These are phyloP conservation scores for Phytophthora agathidicida DNA, from an alignment of 352 stramenopile genomes.

Conservation along the genomic window DNA sequence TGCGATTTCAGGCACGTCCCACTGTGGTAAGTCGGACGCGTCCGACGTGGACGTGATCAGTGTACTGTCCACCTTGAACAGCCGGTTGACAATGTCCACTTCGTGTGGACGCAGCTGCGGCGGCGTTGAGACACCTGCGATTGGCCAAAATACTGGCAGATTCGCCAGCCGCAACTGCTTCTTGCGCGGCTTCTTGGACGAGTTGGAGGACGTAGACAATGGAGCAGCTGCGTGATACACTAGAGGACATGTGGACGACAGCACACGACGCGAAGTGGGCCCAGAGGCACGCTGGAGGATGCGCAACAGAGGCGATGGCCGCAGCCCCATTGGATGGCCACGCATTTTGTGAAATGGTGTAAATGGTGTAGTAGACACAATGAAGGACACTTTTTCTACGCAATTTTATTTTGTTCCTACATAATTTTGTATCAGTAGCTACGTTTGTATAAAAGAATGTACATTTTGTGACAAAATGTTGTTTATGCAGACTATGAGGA, in stretches of 20 bases:
- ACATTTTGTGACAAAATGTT: no score
- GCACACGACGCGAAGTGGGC: not conserved
- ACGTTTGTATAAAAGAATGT: no score
- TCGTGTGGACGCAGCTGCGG: constrained; percentile 67
- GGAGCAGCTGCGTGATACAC: no score
- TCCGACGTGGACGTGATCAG: constrained; percentile 74
- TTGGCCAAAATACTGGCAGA: constrained; percentile 61
- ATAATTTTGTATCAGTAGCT: no score
- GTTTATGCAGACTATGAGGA: no score
- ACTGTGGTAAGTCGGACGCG: constrained; percentile 63
- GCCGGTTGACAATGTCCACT: constrained; percentile 57
- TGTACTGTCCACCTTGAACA: constrained; percentile 65
- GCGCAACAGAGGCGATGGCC: not conserved
- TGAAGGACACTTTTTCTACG: no score
- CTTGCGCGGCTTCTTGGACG: constrained; percentile 42
- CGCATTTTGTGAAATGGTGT: no score
- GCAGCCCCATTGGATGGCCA: constrained; percentile 9
- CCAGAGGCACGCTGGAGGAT: not conserved
- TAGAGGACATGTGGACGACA: not conserved
- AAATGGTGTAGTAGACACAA: no score
- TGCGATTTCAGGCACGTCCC: constrained; percentile 79
- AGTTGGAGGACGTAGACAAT: constrained; percentile 3
- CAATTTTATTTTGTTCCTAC: no score
- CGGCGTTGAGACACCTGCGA: constrained; percentile 55
- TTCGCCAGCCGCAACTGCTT: constrained; percentile 61